Percentiles rank a stretch among this genome's conserved stretches.
Conservation (phyloP, 1,284 basidiomycete species). For the Pseudozyma sp. region DNA sequence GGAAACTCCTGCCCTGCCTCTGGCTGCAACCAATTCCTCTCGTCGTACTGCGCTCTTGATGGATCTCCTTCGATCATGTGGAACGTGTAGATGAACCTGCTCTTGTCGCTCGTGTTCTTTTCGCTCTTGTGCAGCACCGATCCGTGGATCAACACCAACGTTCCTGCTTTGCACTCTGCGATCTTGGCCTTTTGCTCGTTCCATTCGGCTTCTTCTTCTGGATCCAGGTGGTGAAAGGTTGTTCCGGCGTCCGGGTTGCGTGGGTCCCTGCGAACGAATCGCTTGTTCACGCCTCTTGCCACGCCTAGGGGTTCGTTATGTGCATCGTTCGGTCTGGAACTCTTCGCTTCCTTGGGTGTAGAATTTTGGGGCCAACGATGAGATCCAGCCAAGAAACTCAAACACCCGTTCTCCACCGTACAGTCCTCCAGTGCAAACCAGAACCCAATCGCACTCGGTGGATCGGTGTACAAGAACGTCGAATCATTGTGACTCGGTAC, state of each 20-base stretch:
- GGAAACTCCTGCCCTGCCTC: constrained; percentile 41
- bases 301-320: constrained; percentile 26
- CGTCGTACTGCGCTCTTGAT: constrained; percentile 41
- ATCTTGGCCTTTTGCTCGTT: constrained; percentile 24
- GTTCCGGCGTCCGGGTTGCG: constrained; percentile 43
- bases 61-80: constrained; percentile 63
- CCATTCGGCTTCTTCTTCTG: constrained; percentile 52
- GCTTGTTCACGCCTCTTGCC: constrained; percentile 53
- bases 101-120: constrained; percentile 48
- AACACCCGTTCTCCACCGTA: constrained; percentile 54
- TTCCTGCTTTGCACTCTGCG: constrained; percentile 55
- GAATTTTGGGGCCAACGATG: constrained; percentile 35
- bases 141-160: constrained; percentile 62
- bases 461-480: constrained; percentile 82
- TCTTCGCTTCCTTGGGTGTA: not conserved
- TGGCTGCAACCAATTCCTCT: constrained; percentile 61
- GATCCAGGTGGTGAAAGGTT: constrained; percentile 27
- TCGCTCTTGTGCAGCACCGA: constrained; percentile 60
- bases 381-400: constrained; percentile 55
- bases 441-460: constrained; percentile 89
- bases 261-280: constrained; percentile 50
- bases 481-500: constrained; percentile 72
- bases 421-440: constrained; percentile 90
- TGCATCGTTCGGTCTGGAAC: constrained; percentile 7
- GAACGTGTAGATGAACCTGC: constrained; percentile 63